These are phyloP conservation scores for Ceratocystis diversiconidia DNA, from an alignment of 2,329 filamentous ascomycete species.

Conservation along the genomic window DNA sequence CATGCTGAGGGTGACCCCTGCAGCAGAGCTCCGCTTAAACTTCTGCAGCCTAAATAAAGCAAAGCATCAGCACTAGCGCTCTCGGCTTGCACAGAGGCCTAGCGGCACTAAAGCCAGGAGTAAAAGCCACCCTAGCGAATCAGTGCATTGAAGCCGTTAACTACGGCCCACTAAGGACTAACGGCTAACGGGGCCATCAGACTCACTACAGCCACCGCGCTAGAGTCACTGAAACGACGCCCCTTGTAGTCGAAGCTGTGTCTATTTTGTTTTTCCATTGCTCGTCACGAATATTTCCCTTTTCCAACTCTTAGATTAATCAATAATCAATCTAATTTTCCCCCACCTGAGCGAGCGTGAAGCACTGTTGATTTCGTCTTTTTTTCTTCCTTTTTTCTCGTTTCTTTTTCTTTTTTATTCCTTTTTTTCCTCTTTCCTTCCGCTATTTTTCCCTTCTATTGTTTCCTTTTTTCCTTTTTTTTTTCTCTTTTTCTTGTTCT, in stretches of 20 bases:
- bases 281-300: not conserved
- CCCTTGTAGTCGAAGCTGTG: not conserved
- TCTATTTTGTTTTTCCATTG: not conserved
- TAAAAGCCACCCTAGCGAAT: not conserved
- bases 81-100: not conserved
- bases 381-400: not conserved
- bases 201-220: not conserved
- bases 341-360: not conserved
- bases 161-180: too few species aligned
- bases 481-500: not conserved
- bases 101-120: not conserved
- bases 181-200: not conserved
- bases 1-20: not conserved
- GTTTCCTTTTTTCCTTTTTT: not conserved
- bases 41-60: not conserved
- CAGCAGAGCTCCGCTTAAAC: not conserved
- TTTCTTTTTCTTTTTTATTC: not conserved
- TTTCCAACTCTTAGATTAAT: not conserved
- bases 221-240: not conserved
- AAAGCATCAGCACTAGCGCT: not conserved
- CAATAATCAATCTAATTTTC: not conserved
- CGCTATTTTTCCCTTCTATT: not conserved
- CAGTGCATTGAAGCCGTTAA: too few species aligned
- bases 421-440: not conserved
- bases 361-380: not conserved